Evolutionary conservation across 495 filamentous ascomycete genomes (phyloP), one percentile per base, ranked within the genome.

Genomic region (Aspergillus ostianus): DNA sequence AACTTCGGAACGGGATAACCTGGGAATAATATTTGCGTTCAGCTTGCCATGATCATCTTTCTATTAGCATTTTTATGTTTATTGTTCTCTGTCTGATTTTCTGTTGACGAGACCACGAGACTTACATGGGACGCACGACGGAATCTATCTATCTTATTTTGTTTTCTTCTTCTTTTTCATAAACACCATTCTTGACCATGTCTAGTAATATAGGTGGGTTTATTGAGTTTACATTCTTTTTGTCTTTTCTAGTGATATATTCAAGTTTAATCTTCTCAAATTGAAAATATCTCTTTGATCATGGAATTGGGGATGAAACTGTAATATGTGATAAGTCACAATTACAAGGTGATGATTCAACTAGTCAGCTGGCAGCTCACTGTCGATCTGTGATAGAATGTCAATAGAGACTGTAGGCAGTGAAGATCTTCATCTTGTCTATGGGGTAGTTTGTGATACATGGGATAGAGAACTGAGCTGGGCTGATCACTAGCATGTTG

Each of bases 141-240:
- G 36, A 41, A 41, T 15, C 36, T 41, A 41, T 41, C 36, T 41
- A 41, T 4, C 15, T 15, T 41, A 41, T 41, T 15, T 41, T 17
- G 8, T 17, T 17, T 9, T 4, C 13, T 17, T 41, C 36, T 41
- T 15, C 23, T 2, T 26, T 26, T 26, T 26, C 23, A 41, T 41
- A 41, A 41, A 4, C 13, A 2, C 15, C 13, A 41, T 41, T 41
- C 36, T 41, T 41, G 36, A 41, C 10, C 13, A 41, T 41, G 19
- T 59, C 15, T 23, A 51, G 56, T 58, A 26, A 55, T 45, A 55
- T 49, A 12, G 63, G 56, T 32, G 30, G 30, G 23, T 32, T 32
- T 32, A 32, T 41, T 41, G 36, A 15, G 15, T 15, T 44, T 55
- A 46, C n/a, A 44, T 44, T 52, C 47, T 51, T 41, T 53, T 21